Base-by-base conservation (phyloP, 2,329 filamentous ascomycete genomes). In the Alternaria triticimaculans region DNA sequence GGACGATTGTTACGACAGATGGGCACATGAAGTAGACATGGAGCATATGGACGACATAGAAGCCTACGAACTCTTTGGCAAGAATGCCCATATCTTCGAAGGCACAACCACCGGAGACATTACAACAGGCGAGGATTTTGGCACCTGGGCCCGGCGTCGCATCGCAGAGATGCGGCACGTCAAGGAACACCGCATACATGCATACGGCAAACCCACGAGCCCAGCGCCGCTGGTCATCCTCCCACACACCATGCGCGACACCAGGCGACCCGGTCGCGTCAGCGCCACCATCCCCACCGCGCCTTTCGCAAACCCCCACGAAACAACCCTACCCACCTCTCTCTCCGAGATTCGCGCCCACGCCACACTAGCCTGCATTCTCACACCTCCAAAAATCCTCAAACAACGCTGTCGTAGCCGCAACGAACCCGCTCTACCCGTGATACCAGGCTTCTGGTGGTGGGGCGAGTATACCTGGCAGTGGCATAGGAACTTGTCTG, bases 401-500 rank as follows among this genome's bases (percentile, higher is more conserved):
- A 12, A 25, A 50, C 25, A 44, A 4, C 25, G 23, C 57, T 64
- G 48, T 18, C 11, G 54, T 5, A 14, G 14, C 33, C 28, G 21
- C 20, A 45, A 48, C 3, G 43, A 58, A 4, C 56, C 64, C 4
- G 21, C 30, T 12, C 54, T 58, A 28, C 56, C 50, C 4, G 4
- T 7, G 15, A 58, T 63, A 10, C 2, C 12, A n/a, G 53, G 45
- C 18, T 67, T 54, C 59, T 14, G 15, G 4, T 69, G 61, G 55
- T 67, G 64, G 37, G 59, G 44, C 12, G 62, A 60, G 8, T 63
- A 56, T 25, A 44, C 20, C 2, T 67, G 66, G 65, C 55, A 62
- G 33, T 68, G 65, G 62, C 67, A 66, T 33, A 55, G 65, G 6
- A 64, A 68, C 15, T 6, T 30, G 21, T 62, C 54, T 44, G 67